These are phyloP conservation scores for Paspalum notatum DNA, from an alignment of 176 grass and related monocot genomes.

Conservation along the genomic window DNA sequence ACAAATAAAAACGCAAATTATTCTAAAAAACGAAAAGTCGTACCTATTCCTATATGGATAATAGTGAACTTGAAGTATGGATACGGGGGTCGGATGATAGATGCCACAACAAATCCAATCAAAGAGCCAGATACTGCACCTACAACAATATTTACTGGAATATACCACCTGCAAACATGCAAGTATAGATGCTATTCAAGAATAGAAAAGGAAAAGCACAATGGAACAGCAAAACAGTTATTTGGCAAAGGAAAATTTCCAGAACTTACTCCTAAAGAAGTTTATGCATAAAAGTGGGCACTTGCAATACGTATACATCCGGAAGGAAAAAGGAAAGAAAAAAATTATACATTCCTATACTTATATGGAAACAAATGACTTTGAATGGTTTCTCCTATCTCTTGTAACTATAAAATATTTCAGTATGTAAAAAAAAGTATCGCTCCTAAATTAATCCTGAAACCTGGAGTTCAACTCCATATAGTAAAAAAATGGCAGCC, in stretches of 20 bases:
- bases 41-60: conserved; percentile 98
- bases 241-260: background rate
- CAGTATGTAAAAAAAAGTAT: conserved; percentile 24
- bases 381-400: conserved; percentile 11
- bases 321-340: conserved; percentile 2
- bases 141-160: conserved; percentile 95
- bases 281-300: background rate
- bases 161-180: conserved; percentile 89
- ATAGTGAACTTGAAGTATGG: conserved; percentile 99
- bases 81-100: conserved; percentile 84
- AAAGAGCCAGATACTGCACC: conserved; percentile 75
- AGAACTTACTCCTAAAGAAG: background rate
- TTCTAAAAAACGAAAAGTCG: conserved; percentile 20
- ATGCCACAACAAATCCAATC: conserved; percentile 90
- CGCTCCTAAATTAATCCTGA: background rate
- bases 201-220: background rate
- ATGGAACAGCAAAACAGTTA: background rate
- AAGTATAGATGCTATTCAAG: conserved; percentile 9
- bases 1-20: conserved; percentile 15
- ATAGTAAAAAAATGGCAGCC: no score
- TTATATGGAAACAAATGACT: background rate
- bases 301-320: background rate
- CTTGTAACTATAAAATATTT: conserved; percentile 1
- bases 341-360: background rate
- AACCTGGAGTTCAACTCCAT: background rate